Conservation (phyloP, 495 filamentous ascomycete genomes). For the Daldinia loculata region DNA sequence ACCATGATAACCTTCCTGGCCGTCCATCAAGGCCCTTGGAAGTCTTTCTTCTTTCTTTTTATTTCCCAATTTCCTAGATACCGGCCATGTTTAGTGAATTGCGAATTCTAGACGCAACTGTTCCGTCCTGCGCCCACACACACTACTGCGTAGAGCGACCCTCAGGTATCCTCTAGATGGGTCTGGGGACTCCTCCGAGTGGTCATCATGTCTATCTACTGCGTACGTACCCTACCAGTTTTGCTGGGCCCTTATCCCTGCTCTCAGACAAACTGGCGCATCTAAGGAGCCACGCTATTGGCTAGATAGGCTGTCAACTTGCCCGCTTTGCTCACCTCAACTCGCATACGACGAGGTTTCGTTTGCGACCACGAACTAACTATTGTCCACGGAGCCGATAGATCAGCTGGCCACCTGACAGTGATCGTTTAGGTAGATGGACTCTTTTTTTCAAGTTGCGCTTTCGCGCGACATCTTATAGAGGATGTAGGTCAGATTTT, state of each 20-base stretch:
- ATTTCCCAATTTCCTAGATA: neutral
- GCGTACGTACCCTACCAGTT: constrained; percentile 44
- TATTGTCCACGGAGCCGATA: constrained; percentile 19
- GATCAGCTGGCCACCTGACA: constrained; percentile 32
- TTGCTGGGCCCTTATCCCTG: constrained; percentile 44
- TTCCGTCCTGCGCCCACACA: constrained; percentile 33
- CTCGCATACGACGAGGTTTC: constrained; percentile 44
- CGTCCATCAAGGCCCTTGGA: constrained; percentile 32
- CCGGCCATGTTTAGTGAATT: constrained; percentile 20
- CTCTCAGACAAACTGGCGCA: constrained; percentile 46
- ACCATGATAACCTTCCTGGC: constrained; percentile 8
- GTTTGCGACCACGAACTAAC: constrained; percentile 43
- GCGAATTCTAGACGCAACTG: constrained; percentile 39
- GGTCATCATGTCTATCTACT: constrained; percentile 38
- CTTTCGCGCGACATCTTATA: constrained; percentile 23
- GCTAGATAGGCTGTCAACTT: constrained; percentile 42
- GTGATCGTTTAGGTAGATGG: neutral
- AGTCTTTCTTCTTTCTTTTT: constrained; percentile 16
- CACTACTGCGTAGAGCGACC: constrained; percentile 37
- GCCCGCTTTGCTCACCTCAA: constrained; percentile 49
- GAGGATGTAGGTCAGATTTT: constrained; percentile 6
- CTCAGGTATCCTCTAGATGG: constrained; percentile 41
- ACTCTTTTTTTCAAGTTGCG: constrained; percentile 10
- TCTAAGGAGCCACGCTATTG: constrained; percentile 36
- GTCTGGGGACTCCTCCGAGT: constrained; percentile 41